Evolutionary conservation across 345 rosid species (phyloP).

Genomic region (Fremontodendron californicum): DNA sequence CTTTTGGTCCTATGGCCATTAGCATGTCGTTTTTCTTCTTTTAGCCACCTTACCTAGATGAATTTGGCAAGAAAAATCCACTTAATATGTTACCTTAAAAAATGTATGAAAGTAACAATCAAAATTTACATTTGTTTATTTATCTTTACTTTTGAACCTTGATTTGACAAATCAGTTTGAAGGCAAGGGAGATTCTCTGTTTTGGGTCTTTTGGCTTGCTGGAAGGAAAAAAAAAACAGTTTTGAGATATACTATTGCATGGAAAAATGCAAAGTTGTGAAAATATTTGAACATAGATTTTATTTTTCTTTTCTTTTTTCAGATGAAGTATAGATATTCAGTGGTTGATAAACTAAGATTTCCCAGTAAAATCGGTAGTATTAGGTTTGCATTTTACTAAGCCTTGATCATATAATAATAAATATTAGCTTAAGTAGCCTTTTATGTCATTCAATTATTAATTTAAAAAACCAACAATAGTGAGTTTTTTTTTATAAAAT

Average conservation of each 20-base stretch:
- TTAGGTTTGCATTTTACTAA: no score
- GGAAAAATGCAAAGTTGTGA: background rate
- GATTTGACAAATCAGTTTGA: constrained; percentile 5
- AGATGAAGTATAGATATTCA: no score
- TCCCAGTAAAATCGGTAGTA: no score
- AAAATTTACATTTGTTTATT: background rate
- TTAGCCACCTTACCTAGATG: background rate
- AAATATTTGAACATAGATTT: background rate
- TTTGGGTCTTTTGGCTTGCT: background rate
- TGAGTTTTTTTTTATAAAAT: no score
- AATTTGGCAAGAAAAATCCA: background rate
- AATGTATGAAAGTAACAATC: background rate
- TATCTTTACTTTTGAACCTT: background rate
- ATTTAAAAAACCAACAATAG: no score
- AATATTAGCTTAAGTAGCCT: background rate
- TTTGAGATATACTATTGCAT: background rate
- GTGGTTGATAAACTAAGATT: background rate
- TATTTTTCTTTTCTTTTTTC: no score
- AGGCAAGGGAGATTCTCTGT: background rate
- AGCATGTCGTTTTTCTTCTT: background rate
- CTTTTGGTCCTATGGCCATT: background rate
- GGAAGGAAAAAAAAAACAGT: background rate
- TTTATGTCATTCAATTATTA: background rate
- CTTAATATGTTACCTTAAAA: background rate
- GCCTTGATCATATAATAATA: background rate